Conservation (phyloP, 176 grass and related monocot genomes). For the Tillandsia fasciculata region DNA sequence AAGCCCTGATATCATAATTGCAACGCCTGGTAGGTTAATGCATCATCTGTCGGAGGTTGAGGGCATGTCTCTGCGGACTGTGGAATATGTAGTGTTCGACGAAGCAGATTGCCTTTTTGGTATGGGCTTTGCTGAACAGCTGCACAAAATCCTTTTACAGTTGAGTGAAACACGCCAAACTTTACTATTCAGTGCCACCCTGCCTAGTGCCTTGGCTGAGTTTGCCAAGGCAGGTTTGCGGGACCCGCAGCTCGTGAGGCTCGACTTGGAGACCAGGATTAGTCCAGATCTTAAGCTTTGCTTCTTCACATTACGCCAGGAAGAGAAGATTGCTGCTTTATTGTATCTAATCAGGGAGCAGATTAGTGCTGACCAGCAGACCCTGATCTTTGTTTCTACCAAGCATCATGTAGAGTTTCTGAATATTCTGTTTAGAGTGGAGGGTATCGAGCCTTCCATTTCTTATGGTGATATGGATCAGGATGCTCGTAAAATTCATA, state of each 20-base stretch:
- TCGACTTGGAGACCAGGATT: constrained; percentile 81
- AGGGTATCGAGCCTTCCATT: constrained; percentile 68
- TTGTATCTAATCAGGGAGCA: constrained; percentile 79
- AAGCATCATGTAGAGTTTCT: constrained; percentile 96
- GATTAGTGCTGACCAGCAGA: constrained; percentile 73
- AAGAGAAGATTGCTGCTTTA: constrained; percentile 91
- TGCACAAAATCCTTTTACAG: constrained; percentile 65
- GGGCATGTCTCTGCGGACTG: constrained; percentile 70
- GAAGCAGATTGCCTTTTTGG: constrained; percentile 88
- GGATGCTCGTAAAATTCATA: constrained; percentile 82
- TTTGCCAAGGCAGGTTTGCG: constrained; percentile 85
- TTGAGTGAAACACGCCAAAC: constrained; percentile 70
- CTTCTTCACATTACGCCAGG: constrained; percentile 78
- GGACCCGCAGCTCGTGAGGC: constrained; percentile 71
- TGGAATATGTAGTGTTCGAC: constrained; percentile 98
- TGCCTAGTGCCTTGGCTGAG: constrained; percentile 68
- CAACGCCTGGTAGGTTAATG: constrained; percentile 83
- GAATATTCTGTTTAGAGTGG: constrained; percentile 77
- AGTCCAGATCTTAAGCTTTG: constrained; percentile 77
- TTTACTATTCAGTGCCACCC: constrained; percentile 86
- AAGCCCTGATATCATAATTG: constrained; percentile 96
- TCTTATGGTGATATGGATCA: constrained; percentile 98
- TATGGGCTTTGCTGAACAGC: constrained; percentile 52
- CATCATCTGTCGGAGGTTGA: constrained; percentile 77
- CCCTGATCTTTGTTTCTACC: constrained; percentile 90